Evolutionary conservation across 805 yeast genomes (phyloP), one percentile per base, ranked within the genome.

Genomic region (Barnettozyma populi): DNA sequence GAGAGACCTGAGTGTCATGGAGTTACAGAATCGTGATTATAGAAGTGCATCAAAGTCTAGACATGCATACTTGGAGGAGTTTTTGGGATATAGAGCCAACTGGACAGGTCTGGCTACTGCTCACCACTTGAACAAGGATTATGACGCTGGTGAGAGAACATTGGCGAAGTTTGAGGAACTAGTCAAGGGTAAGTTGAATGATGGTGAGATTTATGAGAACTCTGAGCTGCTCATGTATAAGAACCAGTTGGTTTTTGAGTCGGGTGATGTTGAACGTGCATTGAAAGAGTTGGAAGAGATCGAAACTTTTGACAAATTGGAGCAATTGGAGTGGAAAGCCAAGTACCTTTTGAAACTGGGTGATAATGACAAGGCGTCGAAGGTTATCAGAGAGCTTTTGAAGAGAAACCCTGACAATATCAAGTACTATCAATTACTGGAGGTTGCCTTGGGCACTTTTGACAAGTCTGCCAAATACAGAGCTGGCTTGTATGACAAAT

Each of bases 31-130:
- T 53, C 80, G 97, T 51, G 90, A 88, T 60, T 88, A 71, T 62
- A 78, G 77, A 56, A 74, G 74, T 21, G 73, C 85, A 52, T 73
- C 78, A 5, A 76, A 69, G 10, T 76, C 92, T 2, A 77, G 97
- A 57, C 80, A 78, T 50, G 72, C 74, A 35, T 82, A 80, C 57
- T 74, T 94, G 65, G 86, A 84, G 57, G 75, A 77, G 23, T 83
- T 78, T 56, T 81, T 94, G 10, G 95, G 95, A 0, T 86, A 80
- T 62, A 77, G 97, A 54, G 90, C 92, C 52, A 86, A 88, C 61
- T 90, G 97, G 96, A 86, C 95, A 1, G 83, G 84, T 0, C 73
- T 86, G 44, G 96, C 96, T 1, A 74, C 89, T 38, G 96, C 97
- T 1, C 88, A 85, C 61, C 87, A 86, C 64, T 71, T 90, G 61